Evolutionary conservation across 2,329 filamentous ascomycete genomes (phyloP).

Genomic region (Pseudogymnoascus destructans): DNA sequence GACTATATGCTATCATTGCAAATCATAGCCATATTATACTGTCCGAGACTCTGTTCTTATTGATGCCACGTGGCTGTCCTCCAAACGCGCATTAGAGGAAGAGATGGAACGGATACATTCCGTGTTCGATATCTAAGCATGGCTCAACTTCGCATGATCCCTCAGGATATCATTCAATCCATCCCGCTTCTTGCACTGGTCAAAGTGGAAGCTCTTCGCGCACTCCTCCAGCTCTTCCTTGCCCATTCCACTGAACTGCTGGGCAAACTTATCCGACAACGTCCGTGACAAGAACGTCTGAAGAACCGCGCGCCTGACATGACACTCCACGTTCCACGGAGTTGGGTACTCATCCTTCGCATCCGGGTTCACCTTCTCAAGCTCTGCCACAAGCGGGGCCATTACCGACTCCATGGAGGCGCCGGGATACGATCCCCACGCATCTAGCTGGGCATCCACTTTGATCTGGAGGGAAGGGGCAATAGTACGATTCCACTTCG

Average conservation of each 20-base stretch:
- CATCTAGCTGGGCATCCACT: slow-evolving; percentile 37
- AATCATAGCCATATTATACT: background rate
- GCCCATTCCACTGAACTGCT: slow-evolving; percentile 37
- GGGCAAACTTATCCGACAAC: slow-evolving; percentile 36
- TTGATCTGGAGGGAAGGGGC: slow-evolving; percentile 42
- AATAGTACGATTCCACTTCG: slow-evolving; percentile 38
- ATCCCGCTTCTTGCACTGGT: slow-evolving; percentile 39
- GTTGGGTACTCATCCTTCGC: slow-evolving; percentile 21
- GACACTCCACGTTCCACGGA: slow-evolving; percentile 20
- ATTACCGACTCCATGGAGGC: slow-evolving; percentile 26
- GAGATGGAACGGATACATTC: background rate
- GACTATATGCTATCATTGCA: background rate
- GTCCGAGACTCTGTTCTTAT: background rate
- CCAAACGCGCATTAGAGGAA: background rate
- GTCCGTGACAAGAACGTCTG: slow-evolving; percentile 13
- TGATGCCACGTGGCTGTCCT: background rate
- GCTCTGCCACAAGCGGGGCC: slow-evolving; percentile 21
- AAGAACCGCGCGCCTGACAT: slow-evolving; percentile 15
- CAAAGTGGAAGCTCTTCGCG: slow-evolving; percentile 38
- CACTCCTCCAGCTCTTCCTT: slow-evolving; percentile 36
- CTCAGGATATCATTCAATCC: slow-evolving; percentile 32
- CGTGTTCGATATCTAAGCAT: background rate
- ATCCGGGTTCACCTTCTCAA: slow-evolving; percentile 18
- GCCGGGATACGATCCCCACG: slow-evolving; percentile 34
- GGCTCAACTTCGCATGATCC: slow-evolving; percentile 10